Conservation (phyloP, 305 asterid species). For the Fraxinus floribunda region DNA sequence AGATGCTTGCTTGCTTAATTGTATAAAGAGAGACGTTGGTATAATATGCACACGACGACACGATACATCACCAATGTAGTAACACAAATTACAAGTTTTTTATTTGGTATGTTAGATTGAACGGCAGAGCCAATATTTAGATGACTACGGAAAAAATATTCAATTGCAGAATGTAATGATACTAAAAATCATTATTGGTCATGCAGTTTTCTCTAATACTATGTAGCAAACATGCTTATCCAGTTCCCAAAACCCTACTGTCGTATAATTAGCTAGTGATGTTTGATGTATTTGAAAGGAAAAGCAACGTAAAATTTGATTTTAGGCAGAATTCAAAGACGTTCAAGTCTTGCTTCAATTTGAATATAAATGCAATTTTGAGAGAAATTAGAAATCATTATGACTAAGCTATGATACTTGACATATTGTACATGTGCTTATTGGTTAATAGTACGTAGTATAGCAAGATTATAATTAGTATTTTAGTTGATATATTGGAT, state of each 20-base stretch:
- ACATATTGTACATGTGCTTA: neutral
- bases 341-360: neutral
- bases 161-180: too few species aligned
- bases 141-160: too few species aligned
- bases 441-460: neutral
- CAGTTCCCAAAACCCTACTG: neutral
- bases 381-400: neutral
- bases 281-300: neutral
- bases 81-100: neutral
- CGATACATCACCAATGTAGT: neutral
- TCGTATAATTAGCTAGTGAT: neutral
- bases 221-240: neutral
- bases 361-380: neutral
- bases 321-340: neutral
- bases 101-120: too few species aligned
- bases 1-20: constrained; percentile 3
- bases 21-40: neutral
- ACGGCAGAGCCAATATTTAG: too few species aligned
- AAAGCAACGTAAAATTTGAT: neutral
- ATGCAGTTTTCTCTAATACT: neutral
- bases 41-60: neutral
- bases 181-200: too few species aligned
- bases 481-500: neutral
- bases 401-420: neutral
- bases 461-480: too few species aligned